These are phyloP conservation scores for Penicillium sp. DNA, from an alignment of 2,329 filamentous ascomycete genomes.

Conservation along the genomic window DNA sequence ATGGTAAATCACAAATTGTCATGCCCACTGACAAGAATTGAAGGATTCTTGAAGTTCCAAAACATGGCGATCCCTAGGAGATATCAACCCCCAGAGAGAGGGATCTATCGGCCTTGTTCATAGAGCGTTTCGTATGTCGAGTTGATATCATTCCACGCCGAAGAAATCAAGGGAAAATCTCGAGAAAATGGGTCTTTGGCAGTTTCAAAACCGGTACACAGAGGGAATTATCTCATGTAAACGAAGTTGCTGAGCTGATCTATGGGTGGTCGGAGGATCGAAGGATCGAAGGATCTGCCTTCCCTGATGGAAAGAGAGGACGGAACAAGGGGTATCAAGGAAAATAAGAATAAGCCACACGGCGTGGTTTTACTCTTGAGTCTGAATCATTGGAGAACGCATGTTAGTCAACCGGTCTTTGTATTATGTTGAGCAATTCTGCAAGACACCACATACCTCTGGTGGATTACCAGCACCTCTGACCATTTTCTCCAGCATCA, in stretches of 20 bases:
- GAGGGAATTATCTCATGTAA: background rate
- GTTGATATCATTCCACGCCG: background rate
- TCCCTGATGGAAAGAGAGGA: background rate
- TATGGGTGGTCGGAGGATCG: background rate
- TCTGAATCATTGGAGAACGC: background rate
- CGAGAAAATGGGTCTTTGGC: background rate
- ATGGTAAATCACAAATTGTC: background rate
- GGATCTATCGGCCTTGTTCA: background rate
- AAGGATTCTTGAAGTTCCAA: background rate
- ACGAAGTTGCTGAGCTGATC: background rate
- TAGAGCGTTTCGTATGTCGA: background rate
- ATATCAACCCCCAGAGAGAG: background rate
- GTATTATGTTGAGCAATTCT: background rate
- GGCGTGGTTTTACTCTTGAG: slow-evolving; percentile 1
- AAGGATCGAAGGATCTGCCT: background rate
- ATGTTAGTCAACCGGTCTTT: background rate
- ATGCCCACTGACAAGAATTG: no score
- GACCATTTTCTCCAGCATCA: slow-evolving; percentile 74
- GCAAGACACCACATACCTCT: slow-evolving; percentile 45
- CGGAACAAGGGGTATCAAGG: background rate
- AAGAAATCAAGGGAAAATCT: background rate
- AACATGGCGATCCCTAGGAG: background rate
- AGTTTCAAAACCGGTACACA: background rate
- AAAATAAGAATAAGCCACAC: background rate
- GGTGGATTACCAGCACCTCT: slow-evolving; percentile 64